Evolutionary conservation across 805 yeast genomes (phyloP).

Genomic region (Zygosaccharomyces bailii): DNA sequence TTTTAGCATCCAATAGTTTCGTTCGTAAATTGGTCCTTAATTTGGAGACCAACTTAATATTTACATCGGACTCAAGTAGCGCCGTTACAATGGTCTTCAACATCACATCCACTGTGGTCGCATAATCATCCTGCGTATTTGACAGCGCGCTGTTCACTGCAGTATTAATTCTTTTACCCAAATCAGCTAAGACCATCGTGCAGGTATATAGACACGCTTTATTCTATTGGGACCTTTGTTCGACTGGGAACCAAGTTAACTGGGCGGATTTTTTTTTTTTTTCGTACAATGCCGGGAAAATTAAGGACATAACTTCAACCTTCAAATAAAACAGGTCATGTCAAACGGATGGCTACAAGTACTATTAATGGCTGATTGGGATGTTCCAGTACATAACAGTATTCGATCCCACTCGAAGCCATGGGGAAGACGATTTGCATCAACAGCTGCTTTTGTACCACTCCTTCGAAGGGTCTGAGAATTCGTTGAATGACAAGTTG

Average conservation of each 20-base stretch:
- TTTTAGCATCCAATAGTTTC: conserved; percentile 52
- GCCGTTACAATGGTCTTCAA: conserved; percentile 89
- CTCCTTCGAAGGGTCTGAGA: conserved; percentile 23
- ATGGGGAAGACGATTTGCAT: conserved; percentile 33
- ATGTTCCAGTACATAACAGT: conserved; percentile 36
- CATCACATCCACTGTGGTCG: conserved; percentile 60
- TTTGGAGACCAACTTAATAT: conserved; percentile 74
- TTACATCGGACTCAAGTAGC: conserved; percentile 89
- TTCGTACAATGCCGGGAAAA: not conserved
- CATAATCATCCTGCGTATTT: conserved; percentile 52
- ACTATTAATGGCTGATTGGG: not conserved
- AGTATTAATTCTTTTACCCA: conserved; percentile 70
- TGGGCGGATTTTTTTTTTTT: conserved; percentile 2
- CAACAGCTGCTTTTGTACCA: conserved; percentile 38
- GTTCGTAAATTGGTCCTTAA: conserved; percentile 68
- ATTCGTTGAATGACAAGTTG: conserved; percentile 35
- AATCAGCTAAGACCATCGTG: conserved; percentile 71
- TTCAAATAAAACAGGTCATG: conserved; percentile 3
- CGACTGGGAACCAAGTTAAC: not conserved
- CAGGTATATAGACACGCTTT: not conserved
- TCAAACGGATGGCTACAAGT: conserved; percentile 4
- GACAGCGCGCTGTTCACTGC: conserved; percentile 68
- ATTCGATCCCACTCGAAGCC: conserved; percentile 39
- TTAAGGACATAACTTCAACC: not conserved
- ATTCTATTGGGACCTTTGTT: not conserved